Evolutionary conservation across 2,329 filamentous ascomycete species (phyloP), one percentile per base, ranked within the genome.

Genomic region (Penicillium frequentans): DNA sequence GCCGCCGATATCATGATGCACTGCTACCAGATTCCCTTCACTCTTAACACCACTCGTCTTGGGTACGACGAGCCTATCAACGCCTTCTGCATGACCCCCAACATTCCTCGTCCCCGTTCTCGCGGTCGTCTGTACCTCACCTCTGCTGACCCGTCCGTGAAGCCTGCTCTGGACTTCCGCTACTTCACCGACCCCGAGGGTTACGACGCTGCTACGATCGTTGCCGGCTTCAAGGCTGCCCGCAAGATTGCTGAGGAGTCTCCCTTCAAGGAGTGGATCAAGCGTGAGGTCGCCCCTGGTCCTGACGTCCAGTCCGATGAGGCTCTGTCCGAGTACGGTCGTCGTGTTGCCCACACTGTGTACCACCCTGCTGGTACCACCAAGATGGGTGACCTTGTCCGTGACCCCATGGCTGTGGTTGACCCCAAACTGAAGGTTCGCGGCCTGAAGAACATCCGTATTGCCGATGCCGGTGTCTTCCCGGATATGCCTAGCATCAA

Each of bases 1-100:
- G 87, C 90, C 54, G 90, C 89, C 62, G 92, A 96, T 70, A 79
- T 96, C 69, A 96, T 96, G 92, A 95, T 95, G 89, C 91, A 96
- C 80, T 96, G 91, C 84, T 96, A 96, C 81, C 92, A 96, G 77
- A 96, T 96, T 65, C 91, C 91, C 53, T 96, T 96, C 78, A 90
- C 88, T 61, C 85, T 92, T 65, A 96, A 96, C 82, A 96, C 91
- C 1, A 79, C 83, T 54, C 87, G 90, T 42, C 83, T 96, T 11
- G 91, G 91, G 64, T 96, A 88, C 73, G 85, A 87, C 67, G 79
- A 80, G 42, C 85, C 85, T 49, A 79, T 88, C 59, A 89, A 93
- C 68, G 91, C 90, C 52, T 96, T 96, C 81, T 95, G 91, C 84
- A 95, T 95, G 88, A 95, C 91, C 16, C 91, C 91, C 68, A 95